Base-by-base conservation (phyloP, 2,329 filamentous ascomycete genomes). In the Rutstroemia sp. region DNA sequence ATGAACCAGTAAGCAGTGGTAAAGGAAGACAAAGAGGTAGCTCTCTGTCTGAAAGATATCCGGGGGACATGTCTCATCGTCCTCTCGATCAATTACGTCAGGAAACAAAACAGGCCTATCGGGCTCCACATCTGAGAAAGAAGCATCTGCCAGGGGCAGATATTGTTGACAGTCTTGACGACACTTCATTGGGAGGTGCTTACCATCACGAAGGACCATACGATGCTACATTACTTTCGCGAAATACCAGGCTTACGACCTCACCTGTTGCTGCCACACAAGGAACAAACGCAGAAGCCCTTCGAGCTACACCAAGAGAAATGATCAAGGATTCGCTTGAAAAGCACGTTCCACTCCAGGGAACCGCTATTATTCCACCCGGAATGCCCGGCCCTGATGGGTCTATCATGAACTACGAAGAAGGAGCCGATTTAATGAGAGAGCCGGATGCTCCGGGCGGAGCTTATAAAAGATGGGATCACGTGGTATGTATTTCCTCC, bases 151-250 rank as follows among this genome's bases (percentile, higher is more conserved):
- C 85, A 25, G 80, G 80, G 47, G 80, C 89, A 1, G 92, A 97
- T 70, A 77, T 79, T 8, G 94, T 97, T 66, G 92, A 96, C 70
- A 75, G 77, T 5, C 81, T 97, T 1, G 92, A 96, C 68, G 78
- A 75, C 53, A 75, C 79, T 2, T 71, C 80, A n/a, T 71, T 78
- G 42, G 80, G 81, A 51, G 79, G 78, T 18, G 73, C 79, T 2
- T 96, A 95, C 71, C 92, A 96, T 71, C 92, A 97, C 66, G 89
- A 87, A 61, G 92, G 92, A 0, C 92, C 92, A 0, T 97, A 88
- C 65, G 92, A 97, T 69, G 90, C 92, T 9, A 87, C 89, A 2
- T 77, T 90, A 52, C 76, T 86, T 1, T 82, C 87, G 12, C 81
- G 89, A 49, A 96, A 96, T 72, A 77, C 74, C 4, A 77, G 83